Base-by-base conservation (phyloP, 2,329 filamentous ascomycete genomes). In the Lomentospora prolificans region DNA sequence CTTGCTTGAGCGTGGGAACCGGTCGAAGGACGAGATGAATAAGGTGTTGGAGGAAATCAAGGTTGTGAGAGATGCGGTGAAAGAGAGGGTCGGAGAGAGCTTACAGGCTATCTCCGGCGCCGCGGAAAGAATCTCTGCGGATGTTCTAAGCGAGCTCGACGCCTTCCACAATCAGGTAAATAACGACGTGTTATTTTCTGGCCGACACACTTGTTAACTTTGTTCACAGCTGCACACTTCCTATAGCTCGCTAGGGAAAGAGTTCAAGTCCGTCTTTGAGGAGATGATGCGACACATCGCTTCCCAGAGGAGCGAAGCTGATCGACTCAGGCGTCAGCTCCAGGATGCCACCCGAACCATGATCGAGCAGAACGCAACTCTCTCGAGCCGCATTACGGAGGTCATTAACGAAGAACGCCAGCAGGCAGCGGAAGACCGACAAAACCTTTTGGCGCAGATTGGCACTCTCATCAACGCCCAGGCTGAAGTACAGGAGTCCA, bases 21-120 rank as follows among this genome's bases (percentile, higher is more conserved):
- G 78, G 59, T 86, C 90, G 2, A 89, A 87, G 64, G 84, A 91
- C 51, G 87, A 91, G 57, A 90, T 96, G 88, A 91, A 96, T 63
- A 76, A 81, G n/a, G 86, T 96, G 1, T 77, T 99, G 8, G 89
- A 94, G 64, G 92, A 95, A 66, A 96, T 97, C 67, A 91, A 91
- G 66, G 83, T 81, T n/a, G 77, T 97, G 24, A 83, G 92, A 22
- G 88, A 96, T 67, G 85, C 89, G 55, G 89, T 97, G 53, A 96
- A 96, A 74, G 76, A 81, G 51, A 86, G 87, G 59, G 89, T 97
- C 51, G 89, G 89, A 2, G 85, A 90, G 64, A 92, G 91, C 7
- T 75, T 97, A 46, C 85, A 89, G 63, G 85, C 89, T 25, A 82
- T 97, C 22, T 90, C 90, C 2, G 80, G 80, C 9, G 90, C 91